Percentiles rank a stretch among this genome's conserved stretches.
These are phyloP conservation scores for Candida tibetensis DNA, from an alignment of 805 yeast genomes.

Conservation along the genomic window DNA sequence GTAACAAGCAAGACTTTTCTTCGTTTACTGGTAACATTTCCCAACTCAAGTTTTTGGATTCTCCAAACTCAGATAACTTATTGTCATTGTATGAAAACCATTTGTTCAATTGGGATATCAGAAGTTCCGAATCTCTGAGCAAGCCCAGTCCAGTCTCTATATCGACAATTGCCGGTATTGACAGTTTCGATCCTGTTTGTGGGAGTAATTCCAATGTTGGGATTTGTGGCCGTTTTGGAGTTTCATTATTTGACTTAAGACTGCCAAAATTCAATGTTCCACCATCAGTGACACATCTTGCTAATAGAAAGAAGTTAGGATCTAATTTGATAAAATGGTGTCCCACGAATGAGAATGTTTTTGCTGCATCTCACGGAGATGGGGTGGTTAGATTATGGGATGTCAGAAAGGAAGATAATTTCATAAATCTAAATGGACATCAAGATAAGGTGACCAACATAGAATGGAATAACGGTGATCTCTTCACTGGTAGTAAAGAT, in stretches of 20 bases:
- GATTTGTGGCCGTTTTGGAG: slow-evolving; percentile 68
- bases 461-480: slow-evolving; percentile 56
- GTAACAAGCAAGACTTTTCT: slow-evolving; percentile 26
- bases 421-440: slow-evolving; percentile 56
- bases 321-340: slow-evolving; percentile 59
- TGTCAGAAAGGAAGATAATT: slow-evolving; percentile 56
- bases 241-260: slow-evolving; percentile 71
- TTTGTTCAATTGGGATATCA: slow-evolving; percentile 74
- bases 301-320: slow-evolving; percentile 17
- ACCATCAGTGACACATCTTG: slow-evolving; percentile 10
- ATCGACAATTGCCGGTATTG: slow-evolving; percentile 49
- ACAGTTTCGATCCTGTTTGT: slow-evolving; percentile 49
- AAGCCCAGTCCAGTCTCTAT: slow-evolving; percentile 52
- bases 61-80: slow-evolving; percentile 43
- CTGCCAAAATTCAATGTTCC: slow-evolving; percentile 41
- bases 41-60: slow-evolving; percentile 24
- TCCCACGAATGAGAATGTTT: slow-evolving; percentile 51
- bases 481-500: slow-evolving; percentile 61
- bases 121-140: slow-evolving; percentile 44
- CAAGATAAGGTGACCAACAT: slow-evolving; percentile 50
- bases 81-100: slow-evolving; percentile 66
- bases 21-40: slow-evolving; percentile 22
- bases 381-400: slow-evolving; percentile 71
- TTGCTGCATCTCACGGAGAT: slow-evolving; percentile 63
- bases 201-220: slow-evolving; percentile 35